Evolutionary conservation across 208 protist genomes (phyloP).

Genomic region (Angomonas desouzai): DNA sequence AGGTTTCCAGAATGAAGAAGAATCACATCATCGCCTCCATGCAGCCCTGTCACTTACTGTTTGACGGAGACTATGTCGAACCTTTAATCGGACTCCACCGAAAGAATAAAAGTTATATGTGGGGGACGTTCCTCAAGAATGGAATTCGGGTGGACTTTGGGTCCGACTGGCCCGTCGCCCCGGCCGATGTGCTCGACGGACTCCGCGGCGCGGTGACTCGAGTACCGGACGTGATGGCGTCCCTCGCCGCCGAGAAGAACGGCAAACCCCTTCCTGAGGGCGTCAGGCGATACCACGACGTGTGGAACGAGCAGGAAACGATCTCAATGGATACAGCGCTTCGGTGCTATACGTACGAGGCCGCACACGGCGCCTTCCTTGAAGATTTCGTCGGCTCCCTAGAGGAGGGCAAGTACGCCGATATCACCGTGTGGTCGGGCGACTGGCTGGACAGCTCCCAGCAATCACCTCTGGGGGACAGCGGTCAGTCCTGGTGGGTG

Average conservation of each 20-base stretch:
- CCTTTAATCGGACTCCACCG: conserved; percentile 30
- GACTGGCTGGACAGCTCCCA: conserved; percentile 32
- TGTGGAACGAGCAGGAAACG: conserved; percentile 42
- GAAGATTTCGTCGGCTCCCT: conserved; percentile 50
- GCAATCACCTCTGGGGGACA: conserved; percentile 19
- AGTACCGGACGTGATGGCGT: conserved; percentile 50
- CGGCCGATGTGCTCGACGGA: conserved; percentile 38
- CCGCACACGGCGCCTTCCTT: conserved; percentile 51
- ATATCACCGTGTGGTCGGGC: conserved; percentile 53
- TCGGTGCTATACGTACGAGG: conserved; percentile 50
- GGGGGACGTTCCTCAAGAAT: conserved; percentile 34
- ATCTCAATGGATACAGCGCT: conserved; percentile 54
- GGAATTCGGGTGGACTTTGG: conserved; percentile 40
- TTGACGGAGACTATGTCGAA: conserved; percentile 56
- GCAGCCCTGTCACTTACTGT: conserved; percentile 62
- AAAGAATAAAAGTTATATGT: conserved; percentile 43
- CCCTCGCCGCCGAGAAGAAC: conserved; percentile 30
- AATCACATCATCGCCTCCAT: conserved; percentile 64
- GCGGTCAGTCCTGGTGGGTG: conserved; percentile 35
- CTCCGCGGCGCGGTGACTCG: conserved; percentile 55
- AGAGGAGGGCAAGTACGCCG: conserved; percentile 56
- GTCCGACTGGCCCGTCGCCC: conserved; percentile 64
- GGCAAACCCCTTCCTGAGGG: conserved; percentile 4
- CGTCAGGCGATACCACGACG: conserved; percentile 32
- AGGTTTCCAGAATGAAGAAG: conserved; percentile 35